Evolutionary conservation across 331 rosid genomes (phyloP).

Genomic region (Erythrophleum ivorense): DNA sequence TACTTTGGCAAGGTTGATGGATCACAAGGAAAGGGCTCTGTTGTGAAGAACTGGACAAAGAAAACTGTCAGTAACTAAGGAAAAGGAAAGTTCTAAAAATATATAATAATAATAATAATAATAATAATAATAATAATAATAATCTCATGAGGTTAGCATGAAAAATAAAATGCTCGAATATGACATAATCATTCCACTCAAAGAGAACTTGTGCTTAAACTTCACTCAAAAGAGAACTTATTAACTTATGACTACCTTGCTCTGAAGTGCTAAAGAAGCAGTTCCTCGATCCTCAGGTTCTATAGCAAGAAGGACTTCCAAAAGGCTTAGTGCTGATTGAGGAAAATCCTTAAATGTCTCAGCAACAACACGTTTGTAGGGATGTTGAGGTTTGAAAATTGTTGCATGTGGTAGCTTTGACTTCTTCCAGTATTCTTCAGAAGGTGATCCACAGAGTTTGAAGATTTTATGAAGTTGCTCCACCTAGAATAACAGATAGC

Average conservation of each 20-base stretch:
- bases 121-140: too few species aligned
- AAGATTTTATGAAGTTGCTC: slow-evolving; percentile 95
- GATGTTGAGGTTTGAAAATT: slow-evolving; percentile 83
- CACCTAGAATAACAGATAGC: slow-evolving; percentile 55
- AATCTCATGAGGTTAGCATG: background rate
- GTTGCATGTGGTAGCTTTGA: slow-evolving; percentile 88
- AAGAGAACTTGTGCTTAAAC: slow-evolving; percentile 20
- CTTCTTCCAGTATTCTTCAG: slow-evolving; percentile 90
- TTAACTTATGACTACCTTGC: slow-evolving; percentile 59
- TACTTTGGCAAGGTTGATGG: slow-evolving; percentile 83
- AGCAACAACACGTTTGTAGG: slow-evolving; percentile 74
- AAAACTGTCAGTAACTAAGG: slow-evolving; percentile 38
- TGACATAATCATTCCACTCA: slow-evolving; percentile 15
- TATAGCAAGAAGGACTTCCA: slow-evolving; percentile 80
- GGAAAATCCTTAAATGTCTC: slow-evolving; percentile 77
- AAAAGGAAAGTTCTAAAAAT: background rate
- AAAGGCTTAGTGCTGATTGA: slow-evolving; percentile 60
- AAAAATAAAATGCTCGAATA: slow-evolving; percentile 23
- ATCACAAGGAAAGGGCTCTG: slow-evolving; percentile 76
- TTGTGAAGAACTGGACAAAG: slow-evolving; percentile 68
- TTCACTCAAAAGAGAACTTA: background rate
- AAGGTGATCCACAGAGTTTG: slow-evolving; percentile 94
- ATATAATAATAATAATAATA: too few species aligned
- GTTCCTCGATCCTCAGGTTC: slow-evolving; percentile 83
- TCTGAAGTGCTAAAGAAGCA: slow-evolving; percentile 81